Conservation (phyloP, 805 yeast genomes). For the Jamesozyma hellenica region DNA sequence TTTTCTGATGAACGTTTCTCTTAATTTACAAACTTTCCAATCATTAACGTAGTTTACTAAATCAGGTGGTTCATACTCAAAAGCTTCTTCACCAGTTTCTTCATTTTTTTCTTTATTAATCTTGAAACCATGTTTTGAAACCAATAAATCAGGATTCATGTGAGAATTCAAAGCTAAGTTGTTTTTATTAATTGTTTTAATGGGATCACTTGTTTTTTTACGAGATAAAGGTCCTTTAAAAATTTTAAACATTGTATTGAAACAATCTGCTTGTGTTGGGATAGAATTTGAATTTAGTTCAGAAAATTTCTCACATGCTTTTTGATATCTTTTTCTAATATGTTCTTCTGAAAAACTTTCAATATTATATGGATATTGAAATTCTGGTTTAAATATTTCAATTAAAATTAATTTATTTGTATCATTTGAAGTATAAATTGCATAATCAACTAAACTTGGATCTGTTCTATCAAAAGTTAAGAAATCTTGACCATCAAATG, state of each 20-base stretch:
- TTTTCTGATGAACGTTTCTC: constrained; percentile 47
- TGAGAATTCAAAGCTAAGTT: constrained; percentile 46
- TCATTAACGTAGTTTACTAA: constrained; percentile 29
- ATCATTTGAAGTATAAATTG: constrained; percentile 37
- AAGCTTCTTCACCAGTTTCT: constrained; percentile 12
- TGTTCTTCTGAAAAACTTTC: constrained; percentile 37
- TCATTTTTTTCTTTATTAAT: constrained; percentile 23
- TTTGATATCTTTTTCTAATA: constrained; percentile 43
- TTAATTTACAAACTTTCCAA: constrained; percentile 22
- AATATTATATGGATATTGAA: constrained; percentile 37
- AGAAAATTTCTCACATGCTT: constrained; percentile 25
- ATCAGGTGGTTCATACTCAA: constrained; percentile 40
- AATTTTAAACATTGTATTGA: constrained; percentile 51
- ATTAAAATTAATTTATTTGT: constrained; percentile 43
- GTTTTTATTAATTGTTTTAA: constrained; percentile 46
- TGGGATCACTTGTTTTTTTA: constrained; percentile 34
- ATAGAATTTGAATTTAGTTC: constrained; percentile 17
- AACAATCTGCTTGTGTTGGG: constrained; percentile 51
- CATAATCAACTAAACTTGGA: constrained; percentile 37
- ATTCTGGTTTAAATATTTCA: constrained; percentile 43
- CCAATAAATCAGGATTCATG: constrained; percentile 45
- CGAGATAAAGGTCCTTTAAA: constrained; percentile 54
- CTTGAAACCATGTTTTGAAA: constrained; percentile 38
- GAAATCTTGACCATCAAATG: constrained; percentile 26
- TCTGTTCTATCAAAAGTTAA: constrained; percentile 11